Percentiles rank a stretch among this genome's conserved stretches.
phyloP scores from a whole-genome alignment of 129 eudicot genomes.

The Oenanthe sinensis region DNA sequence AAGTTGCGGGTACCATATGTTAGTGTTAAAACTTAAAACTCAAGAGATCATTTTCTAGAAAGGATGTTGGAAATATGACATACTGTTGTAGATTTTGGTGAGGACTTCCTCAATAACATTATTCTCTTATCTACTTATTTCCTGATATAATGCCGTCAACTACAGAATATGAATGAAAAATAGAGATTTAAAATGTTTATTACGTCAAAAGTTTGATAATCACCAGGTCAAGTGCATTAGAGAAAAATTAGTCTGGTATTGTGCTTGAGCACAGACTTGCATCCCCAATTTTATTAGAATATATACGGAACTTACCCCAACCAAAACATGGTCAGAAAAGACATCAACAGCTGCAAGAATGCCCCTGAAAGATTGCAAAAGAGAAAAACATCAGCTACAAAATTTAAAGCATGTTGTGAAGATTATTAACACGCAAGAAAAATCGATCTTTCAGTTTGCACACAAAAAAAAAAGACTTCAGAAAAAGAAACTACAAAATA shows the following conservation, averaged over 20 bases:
- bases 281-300: background rate
- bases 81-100: background rate
- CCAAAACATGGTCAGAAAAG: slow-evolving; percentile 71
- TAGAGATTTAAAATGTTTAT: background rate
- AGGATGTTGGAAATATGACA: background rate
- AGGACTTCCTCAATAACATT: background rate
- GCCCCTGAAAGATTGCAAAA: slow-evolving; percentile 53
- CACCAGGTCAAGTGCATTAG: background rate
- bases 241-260: background rate
- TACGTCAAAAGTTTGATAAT: background rate
- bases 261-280: background rate
- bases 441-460: background rate
- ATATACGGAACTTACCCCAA: slow-evolving; percentile 65
- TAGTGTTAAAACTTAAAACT: background rate
- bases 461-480: background rate
- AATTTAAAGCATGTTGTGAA: background rate
- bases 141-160: background rate
- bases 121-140: background rate
- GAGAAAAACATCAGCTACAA: slow-evolving; percentile 12
- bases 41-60: background rate
- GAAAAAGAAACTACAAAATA: background rate
- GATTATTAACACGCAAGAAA: background rate
- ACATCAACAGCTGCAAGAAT: slow-evolving; percentile 95
- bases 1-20: background rate
- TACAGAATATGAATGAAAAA: background rate